Evolutionary conservation across 257 asterid genomes (phyloP), one percentile per base, ranked within the genome.

Genomic region (Nicotiana sylvestris): DNA sequence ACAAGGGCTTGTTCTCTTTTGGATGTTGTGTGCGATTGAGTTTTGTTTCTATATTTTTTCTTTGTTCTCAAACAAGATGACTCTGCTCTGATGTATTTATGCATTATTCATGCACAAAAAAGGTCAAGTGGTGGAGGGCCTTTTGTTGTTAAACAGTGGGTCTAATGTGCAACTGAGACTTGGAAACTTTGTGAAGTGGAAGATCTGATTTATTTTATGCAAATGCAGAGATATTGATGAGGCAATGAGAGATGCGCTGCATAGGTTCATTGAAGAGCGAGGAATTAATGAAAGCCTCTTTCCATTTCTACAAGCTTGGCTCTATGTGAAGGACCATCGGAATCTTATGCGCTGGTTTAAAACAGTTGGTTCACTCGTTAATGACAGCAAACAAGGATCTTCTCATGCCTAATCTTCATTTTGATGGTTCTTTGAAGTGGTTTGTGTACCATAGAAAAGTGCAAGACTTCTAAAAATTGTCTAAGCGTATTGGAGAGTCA

Each of bases 251-350:
- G 83, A 81, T 46, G 83, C 78, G 2, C n/a, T 81, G 32, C 83
- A 81, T 78, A 66, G 77, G 37, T 81, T 81, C 83, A 90, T 96
- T 61, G 96, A 91, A 83, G 98, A 90, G 86, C 97, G 98, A 16
- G 98, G 99, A 79, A 89, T 96, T 81, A 91, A 90, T 12, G 96
- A 92, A 87, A 83, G 87, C 83, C 92, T 96, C 33, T 96, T 96
- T 64, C 96, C 94, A 30, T 94, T 94, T 85, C 86, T 94, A 82
- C 99, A 94, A 90, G 99, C 99, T 82, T 96, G 99, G 99, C 92
- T 93, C 33, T 96, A 96, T 83, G 99, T 96, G 92, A 96, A 96
- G 87, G 97, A 96, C 84, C 97, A 94, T 86, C 88, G 95, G 83
- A 83, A 89, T 87, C 99, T 81, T 83, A 81, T 87, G 83, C 91